A percentile compares a stretch with the other conserved stretches of the same genome.
phyloP scores from a whole-genome alignment of 1,139 yeast genomes.

The Kurtzmaniella quercitrusa region DNA sequence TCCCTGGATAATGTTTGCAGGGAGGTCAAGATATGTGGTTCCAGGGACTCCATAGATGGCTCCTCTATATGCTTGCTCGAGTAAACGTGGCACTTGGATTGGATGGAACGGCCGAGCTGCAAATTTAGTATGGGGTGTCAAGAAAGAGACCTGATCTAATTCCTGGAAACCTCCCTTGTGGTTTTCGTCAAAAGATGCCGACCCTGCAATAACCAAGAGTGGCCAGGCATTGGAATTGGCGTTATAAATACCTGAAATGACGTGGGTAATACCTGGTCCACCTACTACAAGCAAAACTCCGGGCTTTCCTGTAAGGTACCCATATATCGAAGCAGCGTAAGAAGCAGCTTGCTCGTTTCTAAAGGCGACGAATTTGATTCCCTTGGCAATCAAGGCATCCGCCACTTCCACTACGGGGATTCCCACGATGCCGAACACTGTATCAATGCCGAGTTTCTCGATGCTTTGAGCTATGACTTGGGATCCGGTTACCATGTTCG shows the following conservation, averaged over 20 bases:
- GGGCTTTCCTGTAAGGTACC: conserved; percentile 56
- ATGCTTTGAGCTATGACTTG: conserved; percentile 43
- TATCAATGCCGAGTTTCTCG: conserved; percentile 43
- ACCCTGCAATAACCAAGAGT: conserved; percentile 56
- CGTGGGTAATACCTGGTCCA: conserved; percentile 67
- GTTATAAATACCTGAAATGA: conserved; percentile 59
- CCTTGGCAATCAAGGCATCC: conserved; percentile 49
- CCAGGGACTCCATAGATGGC: conserved; percentile 53
- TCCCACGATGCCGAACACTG: conserved; percentile 64
- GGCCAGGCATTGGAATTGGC: conserved; percentile 59
- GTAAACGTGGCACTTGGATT: conserved; percentile 29
- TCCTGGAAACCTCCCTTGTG: conserved; percentile 66
- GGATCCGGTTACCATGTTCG: conserved; percentile 24
- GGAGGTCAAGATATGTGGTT: conserved; percentile 56
- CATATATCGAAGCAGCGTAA: conserved; percentile 66
- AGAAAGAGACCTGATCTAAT: conserved; percentile 51
- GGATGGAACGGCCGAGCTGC: conserved; percentile 39
- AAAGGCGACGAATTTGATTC: conserved; percentile 52
- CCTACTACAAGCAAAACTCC: conserved; percentile 66
- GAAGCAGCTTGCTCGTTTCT: conserved; percentile 69
- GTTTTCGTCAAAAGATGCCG: conserved; percentile 42
- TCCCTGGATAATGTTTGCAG: conserved; percentile 52
- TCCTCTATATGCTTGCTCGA: conserved; percentile 47
- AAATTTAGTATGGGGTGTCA: conserved; percentile 45
- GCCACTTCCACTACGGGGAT: conserved; percentile 63